Evolutionary conservation across 768 basidiomycete genomes (phyloP).

Genomic region (Boletus pseudopeckii): DNA sequence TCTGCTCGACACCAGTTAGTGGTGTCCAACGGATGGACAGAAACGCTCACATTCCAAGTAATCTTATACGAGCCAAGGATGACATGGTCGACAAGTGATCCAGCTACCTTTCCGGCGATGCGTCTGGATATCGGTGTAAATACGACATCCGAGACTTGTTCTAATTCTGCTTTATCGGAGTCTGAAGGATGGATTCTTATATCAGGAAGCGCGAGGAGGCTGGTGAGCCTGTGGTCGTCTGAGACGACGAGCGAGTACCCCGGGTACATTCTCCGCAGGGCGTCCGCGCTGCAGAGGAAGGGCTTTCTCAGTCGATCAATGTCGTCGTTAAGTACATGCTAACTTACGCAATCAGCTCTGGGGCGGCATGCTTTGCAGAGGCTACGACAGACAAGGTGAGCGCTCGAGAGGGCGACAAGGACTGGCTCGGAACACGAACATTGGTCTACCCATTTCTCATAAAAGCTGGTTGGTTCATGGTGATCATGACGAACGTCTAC

Average conservation of each 20-base stretch:
- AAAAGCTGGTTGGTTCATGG: conserved; percentile 38
- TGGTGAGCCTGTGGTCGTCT: conserved; percentile 41
- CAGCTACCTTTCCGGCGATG: conserved; percentile 39
- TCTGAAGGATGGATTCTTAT: conserved; percentile 43
- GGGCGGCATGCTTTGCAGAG: conserved; percentile 49
- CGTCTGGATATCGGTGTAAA: conserved; percentile 50
- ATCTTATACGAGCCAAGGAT: conserved; percentile 54
- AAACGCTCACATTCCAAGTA: conserved; percentile 52
- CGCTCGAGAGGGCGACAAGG: not conserved
- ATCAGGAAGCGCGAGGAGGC: conserved; percentile 51
- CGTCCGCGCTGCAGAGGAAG: conserved; percentile 34
- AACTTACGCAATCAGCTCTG: conserved; percentile 46
- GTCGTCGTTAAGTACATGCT: not conserved
- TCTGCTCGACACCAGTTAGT: conserved; percentile 32
- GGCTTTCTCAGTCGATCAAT: conserved; percentile 3
- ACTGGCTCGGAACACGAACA: conserved; percentile 31
- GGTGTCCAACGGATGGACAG: not conserved
- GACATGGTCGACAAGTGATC: conserved; percentile 50
- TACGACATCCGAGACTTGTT: conserved; percentile 45
- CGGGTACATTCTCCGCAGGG: conserved; percentile 57
- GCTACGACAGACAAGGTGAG: conserved; percentile 33
- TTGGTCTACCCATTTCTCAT: conserved; percentile 50
- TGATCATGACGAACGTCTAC: conserved; percentile 16
- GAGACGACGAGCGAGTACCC: conserved; percentile 58
- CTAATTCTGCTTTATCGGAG: conserved; percentile 43